Base-by-base conservation (phyloP, 179 eudicot genomes). In the Drosera spatulata region DNA sequence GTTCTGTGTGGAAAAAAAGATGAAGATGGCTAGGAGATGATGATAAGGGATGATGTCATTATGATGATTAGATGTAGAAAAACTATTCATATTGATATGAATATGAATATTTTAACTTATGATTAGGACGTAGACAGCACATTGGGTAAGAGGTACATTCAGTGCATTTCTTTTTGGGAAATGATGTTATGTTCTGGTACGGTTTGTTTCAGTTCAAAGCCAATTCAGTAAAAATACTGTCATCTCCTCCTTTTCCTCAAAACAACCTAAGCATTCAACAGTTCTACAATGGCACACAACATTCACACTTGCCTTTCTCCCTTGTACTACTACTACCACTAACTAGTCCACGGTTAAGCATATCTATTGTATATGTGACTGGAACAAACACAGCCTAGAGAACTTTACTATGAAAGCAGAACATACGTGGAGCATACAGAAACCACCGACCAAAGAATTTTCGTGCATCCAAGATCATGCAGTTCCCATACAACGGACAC, bases 81-180 rank as follows among this genome's bases (percentile, higher is more conserved):
- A 48, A 59, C 55, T 63, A 39, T 41, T 40, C 7, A 41, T 53
- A 56, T 63, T 62, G 65, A 50, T 56, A 22, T 22, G 33, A 22
- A 22, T 22, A 22, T 22, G 33, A 22, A 22, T 22, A 22, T 22
- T 22, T 22, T 22, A 22, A 22, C 33, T 22, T 22, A 22, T 22
- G 33, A 22, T 22, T 22, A 22, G 33, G 33, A 22, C 33, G 1
- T 22, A 0, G 69, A 59, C 73, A 66, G 76, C 69, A 63, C 65
- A 73, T 65, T 65, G 70, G 60, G 10, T 41, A 10, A 44, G 55
- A 55, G 58, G 55, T 49, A 13, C 10, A 56, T 39, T 55, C 53
- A 12, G 65, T 73, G 70, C 77, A 69, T 67, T 72, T 60, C 70
- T 69, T 74, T 70, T 69, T 62, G 68, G 75, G 71, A 71, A 66